Evolutionary conservation across 257 asterid genomes (phyloP), one percentile per base, ranked within the genome.

Genomic region (Capsicum chinense): DNA sequence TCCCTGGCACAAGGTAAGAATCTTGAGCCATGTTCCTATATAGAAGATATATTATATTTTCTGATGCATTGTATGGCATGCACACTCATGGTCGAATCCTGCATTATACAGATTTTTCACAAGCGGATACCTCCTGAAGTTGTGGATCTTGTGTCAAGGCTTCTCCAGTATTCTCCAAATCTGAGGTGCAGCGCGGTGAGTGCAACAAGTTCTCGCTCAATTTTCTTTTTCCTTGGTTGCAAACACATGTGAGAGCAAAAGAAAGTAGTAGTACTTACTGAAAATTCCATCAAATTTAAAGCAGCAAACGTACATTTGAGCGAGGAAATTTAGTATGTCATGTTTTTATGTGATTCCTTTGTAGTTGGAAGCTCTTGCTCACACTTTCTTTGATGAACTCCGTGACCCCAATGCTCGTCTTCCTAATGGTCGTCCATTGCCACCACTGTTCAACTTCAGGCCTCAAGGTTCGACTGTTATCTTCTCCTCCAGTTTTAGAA

Each of bases 151-250:
- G 98, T 93, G 73, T 92, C 97, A 8, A 91, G 97, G 84, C 97
- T 94, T 85, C 98, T 94, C 86, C 98, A 94, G 82, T 94, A 94
- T 93, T 94, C 98, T 19, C 98, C 98, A 44, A 92, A 93, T 85
- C 85, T 93, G 84, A 89, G 98, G 89, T 94, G 93, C 90, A 88
- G 92, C 83, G 97, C 97, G 85, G 97, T 94, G 86, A 94, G 98
- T 92, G 85, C 79, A 68, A 26, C 80, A 44, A 42, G 79, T 70
- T 42, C 56, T 70, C 56, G 42, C 14, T 13, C 79, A 16, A 9
- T 42, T 39, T 85, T 79, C 56, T 58, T 56, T 12, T 15, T 62
- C 14, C 69, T 50, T 16, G n/a, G 56, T 44, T 70, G 15, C 57
- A 44, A 70, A 44, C 57, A 10, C 57, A 17, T 56, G 37, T 44